Evolutionary conservation across 352 stramenopile genomes (phyloP).

Genomic region (Pythium periplocum): DNA sequence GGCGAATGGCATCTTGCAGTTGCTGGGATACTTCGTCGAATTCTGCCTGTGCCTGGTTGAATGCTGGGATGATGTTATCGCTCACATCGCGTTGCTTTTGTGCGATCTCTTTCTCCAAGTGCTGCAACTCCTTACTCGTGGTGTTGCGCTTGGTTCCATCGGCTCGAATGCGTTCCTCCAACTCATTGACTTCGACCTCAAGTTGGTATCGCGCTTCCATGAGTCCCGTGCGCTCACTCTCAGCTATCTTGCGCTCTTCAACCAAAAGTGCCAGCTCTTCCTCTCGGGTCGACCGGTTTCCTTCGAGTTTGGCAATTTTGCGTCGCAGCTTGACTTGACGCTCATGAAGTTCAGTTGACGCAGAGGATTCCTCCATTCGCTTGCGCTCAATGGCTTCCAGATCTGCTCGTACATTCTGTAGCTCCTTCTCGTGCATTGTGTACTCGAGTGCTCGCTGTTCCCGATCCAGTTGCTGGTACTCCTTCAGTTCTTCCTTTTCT

Average conservation of each 20-base stretch:
- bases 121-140: conserved; percentile 43
- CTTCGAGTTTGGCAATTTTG: conserved; percentile 52
- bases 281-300: conserved; percentile 29
- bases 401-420: conserved; percentile 53
- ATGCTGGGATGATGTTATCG: conserved; percentile 45
- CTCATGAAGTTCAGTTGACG: conserved; percentile 61
- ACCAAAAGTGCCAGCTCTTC: conserved; percentile 49
- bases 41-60: conserved; percentile 34
- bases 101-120: conserved; percentile 53
- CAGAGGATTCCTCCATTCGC: conserved; percentile 39
- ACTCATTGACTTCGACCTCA: conserved; percentile 74
- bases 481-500: conserved; percentile 97
- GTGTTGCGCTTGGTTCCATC: conserved; percentile 40
- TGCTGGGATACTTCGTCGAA: conserved; percentile 86
- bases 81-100: conserved; percentile 43
- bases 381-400: conserved; percentile 71
- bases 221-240: conserved; percentile 71
- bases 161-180: conserved; percentile 49
- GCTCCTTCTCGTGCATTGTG: conserved; percentile 91
- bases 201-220: conserved; percentile 76
- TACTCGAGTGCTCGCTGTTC: conserved; percentile 96
- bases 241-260: conserved; percentile 41
- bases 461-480: conserved; percentile 95
- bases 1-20: conserved; percentile 46
- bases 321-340: conserved; percentile 49